Percentiles rank a stretch among this genome's conserved stretches.
These are phyloP conservation scores for Phaeoacremonium minimum DNA, from an alignment of 2,329 filamentous ascomycete genomes.

Conservation along the genomic window DNA sequence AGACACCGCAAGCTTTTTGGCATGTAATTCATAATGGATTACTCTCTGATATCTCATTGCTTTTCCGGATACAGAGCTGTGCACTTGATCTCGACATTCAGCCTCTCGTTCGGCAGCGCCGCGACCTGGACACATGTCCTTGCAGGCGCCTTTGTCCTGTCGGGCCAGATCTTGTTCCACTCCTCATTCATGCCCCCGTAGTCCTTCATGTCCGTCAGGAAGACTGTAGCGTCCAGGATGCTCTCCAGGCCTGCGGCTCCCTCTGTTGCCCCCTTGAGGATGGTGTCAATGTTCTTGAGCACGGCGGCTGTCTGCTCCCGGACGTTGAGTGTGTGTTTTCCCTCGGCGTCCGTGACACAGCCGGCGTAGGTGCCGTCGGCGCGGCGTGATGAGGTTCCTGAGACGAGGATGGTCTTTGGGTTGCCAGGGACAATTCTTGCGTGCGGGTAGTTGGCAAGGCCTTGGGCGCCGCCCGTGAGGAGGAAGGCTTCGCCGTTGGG, in stretches of 20 bases:
- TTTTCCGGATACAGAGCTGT: constrained; percentile 4
- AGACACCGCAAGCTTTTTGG: too few relatives aligned
- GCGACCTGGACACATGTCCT: constrained; percentile 26
- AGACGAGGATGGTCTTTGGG: constrained; percentile 21
- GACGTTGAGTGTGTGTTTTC: constrained; percentile 20
- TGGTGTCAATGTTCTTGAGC: constrained; percentile 23
- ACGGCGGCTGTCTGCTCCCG: constrained; percentile 25
- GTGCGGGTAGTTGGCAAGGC: constrained; percentile 28
- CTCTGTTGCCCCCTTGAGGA: constrained; percentile 22
- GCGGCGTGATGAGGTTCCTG: constrained; percentile 25
- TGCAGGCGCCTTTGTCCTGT: constrained; percentile 22
- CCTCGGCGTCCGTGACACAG: constrained; percentile 16
- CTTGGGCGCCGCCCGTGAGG: constrained; percentile 20
- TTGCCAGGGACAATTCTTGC: constrained; percentile 19
- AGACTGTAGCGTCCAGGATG: constrained; percentile 27
- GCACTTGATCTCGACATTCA: constrained; percentile 28
- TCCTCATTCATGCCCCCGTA: constrained; percentile 27
- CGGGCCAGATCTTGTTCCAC: constrained; percentile 28
- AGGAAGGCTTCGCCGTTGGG: constrained; percentile 22
- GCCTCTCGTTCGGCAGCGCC: constrained; percentile 22
- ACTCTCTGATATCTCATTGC: background rate
- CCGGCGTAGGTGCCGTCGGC: constrained; percentile 26
- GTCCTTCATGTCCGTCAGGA: constrained; percentile 24
- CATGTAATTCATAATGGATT: too few relatives aligned
- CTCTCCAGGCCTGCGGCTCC: constrained; percentile 20